Evolutionary conservation across 2,329 filamentous ascomycete genomes (phyloP), one percentile per base, ranked within the genome.

Genomic region (Xylariomycetidae sp.): DNA sequence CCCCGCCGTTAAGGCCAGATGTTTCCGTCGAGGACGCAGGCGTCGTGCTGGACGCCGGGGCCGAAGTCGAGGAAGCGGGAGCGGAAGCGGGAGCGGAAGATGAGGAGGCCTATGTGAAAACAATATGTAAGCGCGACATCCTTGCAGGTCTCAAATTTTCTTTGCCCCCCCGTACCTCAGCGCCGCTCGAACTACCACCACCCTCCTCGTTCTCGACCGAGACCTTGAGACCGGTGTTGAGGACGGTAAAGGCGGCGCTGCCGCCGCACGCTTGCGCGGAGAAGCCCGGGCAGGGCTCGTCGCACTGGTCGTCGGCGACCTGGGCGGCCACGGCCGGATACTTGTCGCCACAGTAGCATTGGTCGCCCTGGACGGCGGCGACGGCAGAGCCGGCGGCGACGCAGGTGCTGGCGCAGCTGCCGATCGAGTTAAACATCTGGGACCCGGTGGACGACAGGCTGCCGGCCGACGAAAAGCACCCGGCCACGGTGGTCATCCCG

Each of bases 291-390:
- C 79, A 83, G 1, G 59, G 41, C 5, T 59, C 62, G 48, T 64
- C 61, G 58, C 79, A 83, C 22, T 68, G 56, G 31, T 53, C 54
- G 44, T 69, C 61, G 33, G 59, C 54, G n/a, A 70, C 66, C 50
- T 75, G 65, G 34, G 57, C 59, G 25, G 59, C 61, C 15, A 56
- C 45, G 16, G 68, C 56, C 2, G 79, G 79, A 18, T 80, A 48
- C 41, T 63, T 51, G 45, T 77, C 62, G 40, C 78, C 79, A 50
- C 79, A 83, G 46, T 63, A 74, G 56, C 79, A 83, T 41, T 72
- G 13, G 15, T 12, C 16, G 12, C 13, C 28, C 10, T 41, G 28
- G 11, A 30, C 27, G 30, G 35, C 38, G 12, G 27, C 30, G 12
- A 38, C 35, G 14, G 16, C n/a, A 16, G 9, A 30, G 16, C 19